Evolutionary conservation across 2,329 filamentous ascomycete genomes (phyloP), one percentile per base, ranked within the genome.

Genomic region (Pseudopyricularia cyperi): DNA sequence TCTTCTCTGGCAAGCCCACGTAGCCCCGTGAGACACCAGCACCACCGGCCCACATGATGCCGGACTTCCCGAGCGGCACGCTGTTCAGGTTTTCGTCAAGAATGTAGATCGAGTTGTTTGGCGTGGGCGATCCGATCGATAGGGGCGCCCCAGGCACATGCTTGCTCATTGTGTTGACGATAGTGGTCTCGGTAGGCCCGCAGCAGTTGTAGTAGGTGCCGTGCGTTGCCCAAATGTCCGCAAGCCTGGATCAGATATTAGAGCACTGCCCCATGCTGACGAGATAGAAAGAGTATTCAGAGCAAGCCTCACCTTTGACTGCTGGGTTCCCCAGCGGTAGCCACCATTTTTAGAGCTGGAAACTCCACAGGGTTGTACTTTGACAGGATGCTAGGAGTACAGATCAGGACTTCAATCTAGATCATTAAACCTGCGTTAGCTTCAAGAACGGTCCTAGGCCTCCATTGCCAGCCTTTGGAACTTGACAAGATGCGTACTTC

Each of bases 111-210:
- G 35, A 15, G 63, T 73, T 80, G 60, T 81, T 81, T 3, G 77
- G 75, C 1, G 75, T 73, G 0, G 77, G 77, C 32, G 60, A 67
- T 5, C 78, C 78, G 54, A 81, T 80, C 0, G 75, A 73, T 3
- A 81, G 60, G 2, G 65, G 62, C 34, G 65, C 61, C 2, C 75
- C 74, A 0, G 67, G 64, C 17, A 64, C 58, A 57, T 80, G 76
- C 37, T 65, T 65, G 51, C 76, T 71, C 62, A 76, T 75, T 5
- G 77, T 77, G 61, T 81, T 80, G 51, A 81, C 69, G 50, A 81
- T 77, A 1, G 74, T 80, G 14, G 76, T 75, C 59, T 82, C 78
- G 0, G 78, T 80, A 1, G 78, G 77, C 2, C 78, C 78, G 57
- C 77, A 81, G 56, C 75, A 73, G 62, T 80, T 81, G 68, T 66